These are phyloP conservation scores for Diaporthe velutina DNA, from an alignment of 2,329 filamentous ascomycete species.

Conservation along the genomic window DNA sequence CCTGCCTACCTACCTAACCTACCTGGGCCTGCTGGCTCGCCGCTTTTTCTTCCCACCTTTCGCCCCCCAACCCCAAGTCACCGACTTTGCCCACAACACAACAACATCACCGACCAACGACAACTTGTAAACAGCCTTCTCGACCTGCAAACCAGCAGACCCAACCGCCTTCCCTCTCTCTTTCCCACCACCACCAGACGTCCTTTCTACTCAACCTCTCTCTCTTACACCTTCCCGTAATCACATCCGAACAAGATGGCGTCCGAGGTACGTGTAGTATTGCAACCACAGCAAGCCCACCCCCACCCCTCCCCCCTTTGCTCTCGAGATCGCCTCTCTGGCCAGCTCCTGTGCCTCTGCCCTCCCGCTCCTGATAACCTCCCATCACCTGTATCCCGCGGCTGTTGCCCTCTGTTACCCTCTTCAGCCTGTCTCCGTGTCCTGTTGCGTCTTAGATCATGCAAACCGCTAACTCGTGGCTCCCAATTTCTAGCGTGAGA, in stretches of 20 bases:
- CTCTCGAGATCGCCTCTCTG: conserved; percentile 3
- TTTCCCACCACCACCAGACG: conserved; percentile 21
- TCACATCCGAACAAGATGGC: conserved; percentile 46
- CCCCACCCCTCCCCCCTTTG: conserved; percentile 36
- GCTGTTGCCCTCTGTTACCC: not conserved
- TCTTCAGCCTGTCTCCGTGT: not conserved
- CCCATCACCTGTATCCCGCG: not conserved
- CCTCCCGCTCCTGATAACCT: not conserved
- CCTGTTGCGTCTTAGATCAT: not conserved
- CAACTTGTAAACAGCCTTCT: conserved; percentile 34
- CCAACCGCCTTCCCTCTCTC: conserved; percentile 25
- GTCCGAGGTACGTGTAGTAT: conserved; percentile 46
- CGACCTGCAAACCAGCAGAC: conserved; percentile 34
- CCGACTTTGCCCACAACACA: conserved; percentile 36
- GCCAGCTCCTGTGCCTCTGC: conserved; percentile 12
- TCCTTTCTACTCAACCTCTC: conserved; percentile 32
- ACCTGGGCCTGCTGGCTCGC: conserved; percentile 30
- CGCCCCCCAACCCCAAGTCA: conserved; percentile 29
- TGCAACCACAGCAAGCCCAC: not conserved
- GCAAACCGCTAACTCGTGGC: conserved; percentile 43
- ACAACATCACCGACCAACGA: conserved; percentile 39
- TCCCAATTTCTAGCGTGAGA: conserved; percentile 45
- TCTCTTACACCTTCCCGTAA: conserved; percentile 35
- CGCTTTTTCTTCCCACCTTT: conserved; percentile 37
- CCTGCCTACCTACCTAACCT: conserved; percentile 12